Conservation (phyloP, 202 grass and related monocot species). For the Panicum hallii region DNA sequence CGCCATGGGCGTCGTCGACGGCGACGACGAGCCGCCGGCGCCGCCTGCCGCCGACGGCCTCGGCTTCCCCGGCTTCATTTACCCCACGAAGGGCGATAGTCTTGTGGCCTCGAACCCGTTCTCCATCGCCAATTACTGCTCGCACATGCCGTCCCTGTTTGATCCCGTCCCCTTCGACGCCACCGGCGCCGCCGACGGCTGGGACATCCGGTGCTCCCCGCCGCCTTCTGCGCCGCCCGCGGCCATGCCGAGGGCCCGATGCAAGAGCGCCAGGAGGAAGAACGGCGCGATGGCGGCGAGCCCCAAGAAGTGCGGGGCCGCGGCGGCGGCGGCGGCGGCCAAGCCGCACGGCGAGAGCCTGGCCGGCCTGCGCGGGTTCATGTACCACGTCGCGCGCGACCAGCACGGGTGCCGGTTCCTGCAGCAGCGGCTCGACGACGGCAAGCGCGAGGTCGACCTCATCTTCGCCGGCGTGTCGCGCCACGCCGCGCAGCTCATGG, state of each 20-base stretch:
- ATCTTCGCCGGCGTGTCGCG: conserved; percentile 75
- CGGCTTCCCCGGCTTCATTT: conserved; percentile 4
- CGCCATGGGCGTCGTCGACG: conserved; percentile 42
- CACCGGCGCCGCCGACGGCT: neutral
- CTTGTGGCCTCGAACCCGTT: conserved; percentile 29
- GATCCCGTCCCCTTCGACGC: conserved; percentile 41
- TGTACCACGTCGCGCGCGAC: conserved; percentile 74
- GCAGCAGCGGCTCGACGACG: conserved; percentile 70
- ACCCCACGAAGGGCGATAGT: conserved; percentile 25
- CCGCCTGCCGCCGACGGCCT: neutral
- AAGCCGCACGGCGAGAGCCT: conserved; percentile 47
- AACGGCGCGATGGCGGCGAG: conserved; percentile 12
- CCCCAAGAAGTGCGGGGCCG: conserved; percentile 45
- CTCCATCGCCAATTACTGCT: conserved; percentile 22
- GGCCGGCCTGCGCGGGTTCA: conserved; percentile 49
- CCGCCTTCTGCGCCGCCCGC: neutral
- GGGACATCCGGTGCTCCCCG: conserved; percentile 22
- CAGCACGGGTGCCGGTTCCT: conserved; percentile 81
- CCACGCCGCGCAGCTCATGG: conserved; percentile 76
- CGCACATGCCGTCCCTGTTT: conserved; percentile 12
- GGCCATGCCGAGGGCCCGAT: conserved; percentile 10
- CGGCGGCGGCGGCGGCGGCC: conserved; percentile 8
- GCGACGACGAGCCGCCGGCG: conserved; percentile 27
- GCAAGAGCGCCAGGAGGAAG: conserved; percentile 50
- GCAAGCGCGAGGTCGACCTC: conserved; percentile 59